Evolutionary conservation across 495 filamentous ascomycete genomes (phyloP), one percentile per base, ranked within the genome.

Genomic region (Astrothelium subdiscretum): DNA sequence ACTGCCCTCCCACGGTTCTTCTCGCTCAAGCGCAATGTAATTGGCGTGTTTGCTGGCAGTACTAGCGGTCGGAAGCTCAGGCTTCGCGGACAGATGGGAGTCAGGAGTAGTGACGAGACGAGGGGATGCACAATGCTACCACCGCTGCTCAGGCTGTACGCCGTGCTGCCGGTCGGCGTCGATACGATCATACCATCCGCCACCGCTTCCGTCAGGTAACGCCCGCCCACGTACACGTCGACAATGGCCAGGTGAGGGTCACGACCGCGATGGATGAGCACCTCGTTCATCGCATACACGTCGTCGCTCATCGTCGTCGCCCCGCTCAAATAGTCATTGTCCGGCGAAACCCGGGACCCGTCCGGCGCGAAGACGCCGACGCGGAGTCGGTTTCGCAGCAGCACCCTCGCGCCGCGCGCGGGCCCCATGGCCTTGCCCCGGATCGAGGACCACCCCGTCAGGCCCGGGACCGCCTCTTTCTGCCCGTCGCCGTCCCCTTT

Each of bases 101-200:
- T 98, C 57, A 98, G 80, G 29, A 96, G 82, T 13, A 97, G 78
- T 8, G 87, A 87, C 43, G 87, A 85, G 8, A 98, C 94, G 6
- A 97, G 77, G 0, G 94, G 94, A 71, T 98, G 94, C 58, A 98
- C 85, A 69, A 98, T 97, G 68, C 85, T 89, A n/a, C 94, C 94
- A 13, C 94, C 94, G 8, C 85, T 86, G 66, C 85, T 89, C n/a
- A 98, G 80, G 27, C 85, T 91, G 77, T 97, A 98, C 1, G 94
- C 95, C 0, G 94, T 98, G 61, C 88, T 92, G 4, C 94, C 94
- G 0, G 94, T 98, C 0, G 94, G 94, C 0, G 94, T 96, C 31
- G 85, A 89, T 51, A 97, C 85, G 43, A 98, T 90, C 66, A 98
- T 92, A 58, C 94, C 94, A 68, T 98, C 94, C 0, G 91, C 90